Base-by-base conservation (phyloP, 177 flowering plant genomes). In the Vitis hybrid region DNA sequence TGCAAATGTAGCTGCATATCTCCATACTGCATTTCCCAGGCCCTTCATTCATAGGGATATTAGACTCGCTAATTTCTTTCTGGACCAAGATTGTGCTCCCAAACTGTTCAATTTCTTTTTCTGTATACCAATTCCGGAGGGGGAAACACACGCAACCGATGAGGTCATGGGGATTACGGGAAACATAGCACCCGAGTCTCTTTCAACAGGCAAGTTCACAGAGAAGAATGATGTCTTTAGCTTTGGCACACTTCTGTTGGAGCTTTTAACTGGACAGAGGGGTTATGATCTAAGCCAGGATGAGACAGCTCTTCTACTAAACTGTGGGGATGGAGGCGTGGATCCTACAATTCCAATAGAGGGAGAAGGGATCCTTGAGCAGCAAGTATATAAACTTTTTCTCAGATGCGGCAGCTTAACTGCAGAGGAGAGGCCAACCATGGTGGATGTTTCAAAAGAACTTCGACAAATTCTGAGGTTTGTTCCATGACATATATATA, bases 371-470 rank as follows among this genome's bases (percentile, higher is more conserved):
- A 18, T 51, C 15, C 63, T 22, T 20, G 65, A 55, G 17, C 62
- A 73, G 14, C 60, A 66, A 52, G 55, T 55, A 61, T 11, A 3
- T 13, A 49, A 49, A 24, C 59, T 77, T 64, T 73, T 73, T 22
- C 0, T 63, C 11, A 73, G 61, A 18, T 77, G 80, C 52, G 33
- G 31, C 47, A 15, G 17, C 3, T 13, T 38, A n/a, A 9, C 51
- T 11, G 59, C 28, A 55, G 53, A 68, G 28, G 59, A 72, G 28
- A 58, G 75, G n/a, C 74, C 69, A 18, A 65, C 66, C 14, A 68
- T 64, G 76, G 52, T 62, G 15, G 55, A 57, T 51, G 69, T 59
- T 22, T 65, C 77, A 55, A 73, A 66, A 73, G 64, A 73, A 51
- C 73, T 77, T 7, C 31, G 67, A 47, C 72, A 54, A 11, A 54